Percentiles rank a stretch among this genome's conserved stretches.
phyloP scores from a whole-genome alignment of 768 basidiomycete genomes.

The Jaapia argillacea region DNA sequence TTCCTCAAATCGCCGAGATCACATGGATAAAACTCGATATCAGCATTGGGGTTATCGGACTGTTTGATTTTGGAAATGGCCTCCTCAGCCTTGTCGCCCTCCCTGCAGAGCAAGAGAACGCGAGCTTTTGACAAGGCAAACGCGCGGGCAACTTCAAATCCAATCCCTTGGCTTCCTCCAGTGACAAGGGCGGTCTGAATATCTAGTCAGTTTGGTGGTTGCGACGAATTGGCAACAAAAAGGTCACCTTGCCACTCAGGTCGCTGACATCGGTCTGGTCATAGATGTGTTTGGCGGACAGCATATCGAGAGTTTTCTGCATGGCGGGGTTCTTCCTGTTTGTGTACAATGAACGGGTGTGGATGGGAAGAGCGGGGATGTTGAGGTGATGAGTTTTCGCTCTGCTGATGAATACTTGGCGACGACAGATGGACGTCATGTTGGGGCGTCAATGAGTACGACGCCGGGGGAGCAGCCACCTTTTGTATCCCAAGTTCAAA shows the following conservation, averaged over 20 bases:
- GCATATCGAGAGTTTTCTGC: neutral
- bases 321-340: too few species aligned
- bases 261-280: slow-evolving; percentile 6
- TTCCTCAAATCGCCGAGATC: slow-evolving; percentile 16
- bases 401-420: too few species aligned
- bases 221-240: neutral
- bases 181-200: slow-evolving; percentile 20
- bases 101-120: slow-evolving; percentile 16
- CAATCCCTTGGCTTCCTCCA: slow-evolving; percentile 19
- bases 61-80: slow-evolving; percentile 15
- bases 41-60: slow-evolving; percentile 4
- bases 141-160: slow-evolving; percentile 19
- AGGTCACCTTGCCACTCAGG: slow-evolving; percentile 8
- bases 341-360: too few species aligned
- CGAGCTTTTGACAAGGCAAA: slow-evolving; percentile 19
- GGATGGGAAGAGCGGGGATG: too few species aligned
- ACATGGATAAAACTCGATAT: slow-evolving; percentile 16
- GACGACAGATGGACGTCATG: too few species aligned
- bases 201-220: neutral
- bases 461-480: too few species aligned
- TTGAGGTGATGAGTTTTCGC: too few species aligned
- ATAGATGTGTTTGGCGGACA: neutral
- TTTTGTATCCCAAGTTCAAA: too few species aligned
- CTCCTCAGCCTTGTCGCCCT: slow-evolving; percentile 14
- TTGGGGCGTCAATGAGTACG: too few species aligned